Conservation (phyloP, 768 basidiomycete species). For the Lactarius sanguifluus region DNA sequence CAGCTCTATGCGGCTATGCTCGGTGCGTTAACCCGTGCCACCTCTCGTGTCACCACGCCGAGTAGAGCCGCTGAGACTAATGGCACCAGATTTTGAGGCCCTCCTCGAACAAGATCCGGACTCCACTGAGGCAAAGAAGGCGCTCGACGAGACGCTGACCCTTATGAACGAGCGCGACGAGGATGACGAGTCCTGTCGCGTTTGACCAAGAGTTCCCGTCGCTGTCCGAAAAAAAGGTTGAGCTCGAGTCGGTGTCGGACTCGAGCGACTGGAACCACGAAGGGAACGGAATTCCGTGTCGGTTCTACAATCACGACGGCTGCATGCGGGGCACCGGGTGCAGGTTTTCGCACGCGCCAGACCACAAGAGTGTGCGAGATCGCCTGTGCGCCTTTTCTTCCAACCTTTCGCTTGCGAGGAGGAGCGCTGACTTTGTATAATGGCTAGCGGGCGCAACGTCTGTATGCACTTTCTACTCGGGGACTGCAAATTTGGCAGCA, state of each 20-base stretch:
- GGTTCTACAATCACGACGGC: conserved; percentile 56
- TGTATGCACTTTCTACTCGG: conserved; percentile 45
- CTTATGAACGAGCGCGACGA: conserved; percentile 5
- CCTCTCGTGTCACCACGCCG: background rate
- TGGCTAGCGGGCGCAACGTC: conserved; percentile 51
- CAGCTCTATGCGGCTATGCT: conserved; percentile 29
- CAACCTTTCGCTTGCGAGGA: background rate
- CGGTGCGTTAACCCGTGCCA: conserved; percentile 28
- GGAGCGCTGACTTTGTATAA: background rate
- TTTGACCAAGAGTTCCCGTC: conserved; percentile 30
- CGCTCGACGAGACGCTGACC: conserved; percentile 26
- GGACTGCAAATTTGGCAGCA: conserved; percentile 40
- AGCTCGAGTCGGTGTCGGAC: conserved; percentile 48
- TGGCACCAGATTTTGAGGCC: conserved; percentile 35
- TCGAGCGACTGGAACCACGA: conserved; percentile 53
- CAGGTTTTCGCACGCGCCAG: conserved; percentile 53
- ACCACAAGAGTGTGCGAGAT: conserved; percentile 54
- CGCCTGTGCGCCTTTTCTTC: conserved; percentile 43
- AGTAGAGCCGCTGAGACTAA: background rate
- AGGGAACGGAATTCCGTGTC: conserved; percentile 54
- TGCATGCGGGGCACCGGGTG: conserved; percentile 47
- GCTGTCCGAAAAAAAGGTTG: conserved; percentile 37
- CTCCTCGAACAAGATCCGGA: conserved; percentile 35
- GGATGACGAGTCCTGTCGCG: conserved; percentile 6
- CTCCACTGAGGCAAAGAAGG: conserved; percentile 29